These are phyloP conservation scores for Fusarium tuaranense DNA, from an alignment of 2,329 filamentous ascomycete genomes.

Conservation along the genomic window DNA sequence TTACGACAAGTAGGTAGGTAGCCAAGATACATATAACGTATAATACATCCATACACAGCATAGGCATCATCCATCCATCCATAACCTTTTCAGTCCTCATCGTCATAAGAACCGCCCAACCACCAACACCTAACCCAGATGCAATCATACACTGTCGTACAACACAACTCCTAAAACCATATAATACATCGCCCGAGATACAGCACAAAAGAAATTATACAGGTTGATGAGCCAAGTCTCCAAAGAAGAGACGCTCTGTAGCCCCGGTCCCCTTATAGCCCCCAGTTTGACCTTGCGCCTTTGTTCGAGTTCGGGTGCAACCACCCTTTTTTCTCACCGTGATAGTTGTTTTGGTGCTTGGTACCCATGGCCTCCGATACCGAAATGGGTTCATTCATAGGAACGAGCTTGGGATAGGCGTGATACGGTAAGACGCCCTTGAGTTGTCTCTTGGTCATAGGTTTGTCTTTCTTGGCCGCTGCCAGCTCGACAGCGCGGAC, in stretches of 20 bases:
- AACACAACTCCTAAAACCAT: slow-evolving; percentile 5
- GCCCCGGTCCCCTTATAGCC: slow-evolving; percentile 31
- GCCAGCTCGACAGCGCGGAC: slow-evolving; percentile 54
- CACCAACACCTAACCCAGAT: slow-evolving; percentile 30
- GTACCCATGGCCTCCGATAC: slow-evolving; percentile 50
- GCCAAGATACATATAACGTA: not conserved
- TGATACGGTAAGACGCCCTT: slow-evolving; percentile 53
- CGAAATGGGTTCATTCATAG: slow-evolving; percentile 51
- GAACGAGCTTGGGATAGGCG: slow-evolving; percentile 48
- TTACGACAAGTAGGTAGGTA: not conserved
- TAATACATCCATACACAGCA: slow-evolving; percentile 5
- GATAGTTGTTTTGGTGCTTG: slow-evolving; percentile 34
- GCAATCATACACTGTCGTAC: slow-evolving; percentile 32
- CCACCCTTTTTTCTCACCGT: slow-evolving; percentile 41
- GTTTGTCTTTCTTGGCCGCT: slow-evolving; percentile 38
- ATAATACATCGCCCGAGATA: slow-evolving; percentile 15
- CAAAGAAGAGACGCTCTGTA: not conserved
- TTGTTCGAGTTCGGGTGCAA: slow-evolving; percentile 41
- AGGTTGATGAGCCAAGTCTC: not conserved
- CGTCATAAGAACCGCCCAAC: slow-evolving; percentile 13
- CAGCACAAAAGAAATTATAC: slow-evolving; percentile 26
- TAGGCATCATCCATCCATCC: not conserved
- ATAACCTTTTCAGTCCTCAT: slow-evolving; percentile 14
- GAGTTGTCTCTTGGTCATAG: slow-evolving; percentile 41
- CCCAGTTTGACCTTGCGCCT: slow-evolving; percentile 40